These are phyloP conservation scores for Mortierella sp. DNA, from an alignment of 371 early-diverging fungal genomes.

Conservation along the genomic window DNA sequence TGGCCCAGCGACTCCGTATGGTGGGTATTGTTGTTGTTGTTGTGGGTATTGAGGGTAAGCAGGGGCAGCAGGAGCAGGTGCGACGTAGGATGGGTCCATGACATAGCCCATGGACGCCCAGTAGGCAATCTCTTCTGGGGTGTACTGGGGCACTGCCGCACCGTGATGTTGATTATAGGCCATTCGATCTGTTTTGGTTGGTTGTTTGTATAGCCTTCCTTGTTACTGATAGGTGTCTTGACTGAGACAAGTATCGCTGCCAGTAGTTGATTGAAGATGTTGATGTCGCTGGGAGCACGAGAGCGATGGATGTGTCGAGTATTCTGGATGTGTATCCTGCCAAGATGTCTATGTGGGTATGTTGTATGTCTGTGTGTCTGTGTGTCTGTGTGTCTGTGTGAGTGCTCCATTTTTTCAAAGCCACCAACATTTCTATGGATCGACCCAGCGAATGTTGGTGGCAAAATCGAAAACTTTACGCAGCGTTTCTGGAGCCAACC, in stretches of 20 bases:
- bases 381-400: no score
- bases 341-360: no score
- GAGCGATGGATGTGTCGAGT: no score
- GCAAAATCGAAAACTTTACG: neutral
- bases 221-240: neutral
- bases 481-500: neutral
- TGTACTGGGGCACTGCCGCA: constrained; percentile 28
- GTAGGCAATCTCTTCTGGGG: constrained; percentile 54
- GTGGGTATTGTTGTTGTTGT: constrained; percentile 14
- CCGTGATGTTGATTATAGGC: constrained; percentile 23
- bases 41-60: constrained; percentile 32
- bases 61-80: constrained; percentile 4
- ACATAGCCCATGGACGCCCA: constrained; percentile 54
- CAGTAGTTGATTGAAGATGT: no score
- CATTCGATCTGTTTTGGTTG: constrained; percentile 6
- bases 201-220: neutral
- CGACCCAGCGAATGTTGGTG: neutral
- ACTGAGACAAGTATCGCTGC: no score
- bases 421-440: no score
- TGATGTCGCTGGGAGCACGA: no score
- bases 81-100: constrained; percentile 37
- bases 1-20: neutral
- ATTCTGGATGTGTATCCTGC: no score
- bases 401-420: no score
- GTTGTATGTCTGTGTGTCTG: no score